Evolutionary conservation across 768 basidiomycete species (phyloP).

Genomic region (Psilocybe cubensis): DNA sequence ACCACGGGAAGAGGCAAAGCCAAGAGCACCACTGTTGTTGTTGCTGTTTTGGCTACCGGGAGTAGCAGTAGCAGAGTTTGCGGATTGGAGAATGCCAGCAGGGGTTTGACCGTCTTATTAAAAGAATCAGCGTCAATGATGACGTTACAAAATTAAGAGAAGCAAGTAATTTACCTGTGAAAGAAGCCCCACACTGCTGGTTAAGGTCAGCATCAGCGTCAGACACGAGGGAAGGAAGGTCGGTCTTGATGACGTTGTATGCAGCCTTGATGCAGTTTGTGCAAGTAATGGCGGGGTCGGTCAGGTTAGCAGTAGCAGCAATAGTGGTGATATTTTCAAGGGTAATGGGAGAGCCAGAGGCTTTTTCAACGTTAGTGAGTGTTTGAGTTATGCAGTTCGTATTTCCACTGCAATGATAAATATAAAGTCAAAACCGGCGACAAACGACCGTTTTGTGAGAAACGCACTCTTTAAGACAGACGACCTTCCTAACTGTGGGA

Average conservation of each 20-base stretch:
- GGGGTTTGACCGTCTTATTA: slow-evolving; percentile 41
- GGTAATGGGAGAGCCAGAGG: slow-evolving; percentile 38
- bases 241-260: slow-evolving; percentile 44
- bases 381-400: slow-evolving; percentile 60
- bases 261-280: slow-evolving; percentile 56
- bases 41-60: neutral
- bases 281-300: slow-evolving; percentile 43
- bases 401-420: slow-evolving; percentile 29
- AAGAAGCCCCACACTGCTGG: slow-evolving; percentile 51
- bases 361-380: slow-evolving; percentile 52
- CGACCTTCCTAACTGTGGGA: slow-evolving; percentile 55
- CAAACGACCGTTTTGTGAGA: neutral
- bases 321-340: slow-evolving; percentile 32
- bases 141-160: neutral
- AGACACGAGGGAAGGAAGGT: slow-evolving; percentile 38
- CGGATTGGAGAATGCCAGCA: slow-evolving; percentile 36
- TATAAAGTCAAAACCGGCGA: slow-evolving; percentile 3
- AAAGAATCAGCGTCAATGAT: neutral
- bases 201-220: slow-evolving; percentile 31
- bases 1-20: slow-evolving; percentile 13
- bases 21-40: slow-evolving; percentile 21
- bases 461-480: slow-evolving; percentile 70
- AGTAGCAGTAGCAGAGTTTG: slow-evolving; percentile 25
- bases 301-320: slow-evolving; percentile 8
- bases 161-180: slow-evolving; percentile 46